phyloP scores from a whole-genome alignment of 495 filamentous ascomycete genomes.

The Polyplosphaeria fusca region DNA sequence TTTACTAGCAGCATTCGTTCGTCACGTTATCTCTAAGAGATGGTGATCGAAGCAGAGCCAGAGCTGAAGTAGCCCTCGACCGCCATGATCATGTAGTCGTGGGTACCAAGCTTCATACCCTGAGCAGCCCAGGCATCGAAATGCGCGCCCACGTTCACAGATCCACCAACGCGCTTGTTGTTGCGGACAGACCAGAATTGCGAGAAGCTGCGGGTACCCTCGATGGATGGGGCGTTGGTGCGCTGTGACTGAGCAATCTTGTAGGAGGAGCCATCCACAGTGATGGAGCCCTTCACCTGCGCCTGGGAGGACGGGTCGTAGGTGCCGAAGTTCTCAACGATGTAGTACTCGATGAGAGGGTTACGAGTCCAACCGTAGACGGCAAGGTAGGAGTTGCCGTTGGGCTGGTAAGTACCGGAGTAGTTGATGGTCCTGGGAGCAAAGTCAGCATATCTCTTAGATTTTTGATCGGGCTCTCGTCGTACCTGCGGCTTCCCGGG shows the following conservation, averaged over 20 bases:
- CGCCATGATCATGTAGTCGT: constrained; percentile 45
- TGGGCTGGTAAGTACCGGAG: constrained; percentile 53
- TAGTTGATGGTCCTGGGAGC: constrained; percentile 46
- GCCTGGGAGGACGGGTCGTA: constrained; percentile 51
- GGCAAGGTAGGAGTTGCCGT: constrained; percentile 58
- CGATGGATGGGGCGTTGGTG: constrained; percentile 49
- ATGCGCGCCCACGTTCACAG: constrained; percentile 45
- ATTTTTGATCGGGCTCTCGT: neutral
- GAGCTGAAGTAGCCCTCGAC: constrained; percentile 53
- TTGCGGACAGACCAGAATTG: constrained; percentile 62
- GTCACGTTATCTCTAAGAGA: constrained; percentile 23
- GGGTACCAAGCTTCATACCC: constrained; percentile 42
- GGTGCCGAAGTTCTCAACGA: constrained; percentile 57
- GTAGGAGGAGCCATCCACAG: constrained; percentile 34
- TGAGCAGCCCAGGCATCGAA: constrained; percentile 41
- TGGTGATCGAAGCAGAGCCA: constrained; percentile 44
- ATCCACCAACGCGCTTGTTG: constrained; percentile 53
- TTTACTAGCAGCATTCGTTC: too few species aligned
- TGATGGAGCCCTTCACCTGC: constrained; percentile 17
- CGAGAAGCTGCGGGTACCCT: constrained; percentile 57
- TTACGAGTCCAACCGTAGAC: constrained; percentile 63
- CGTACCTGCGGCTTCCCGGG: constrained; percentile 36
- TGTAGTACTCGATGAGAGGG: constrained; percentile 64
- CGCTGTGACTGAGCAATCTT: constrained; percentile 27
- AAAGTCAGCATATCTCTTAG: neutral